Conservation (phyloP, 495 filamentous ascomycete genomes). For the Aspergillus funiculosus region DNA sequence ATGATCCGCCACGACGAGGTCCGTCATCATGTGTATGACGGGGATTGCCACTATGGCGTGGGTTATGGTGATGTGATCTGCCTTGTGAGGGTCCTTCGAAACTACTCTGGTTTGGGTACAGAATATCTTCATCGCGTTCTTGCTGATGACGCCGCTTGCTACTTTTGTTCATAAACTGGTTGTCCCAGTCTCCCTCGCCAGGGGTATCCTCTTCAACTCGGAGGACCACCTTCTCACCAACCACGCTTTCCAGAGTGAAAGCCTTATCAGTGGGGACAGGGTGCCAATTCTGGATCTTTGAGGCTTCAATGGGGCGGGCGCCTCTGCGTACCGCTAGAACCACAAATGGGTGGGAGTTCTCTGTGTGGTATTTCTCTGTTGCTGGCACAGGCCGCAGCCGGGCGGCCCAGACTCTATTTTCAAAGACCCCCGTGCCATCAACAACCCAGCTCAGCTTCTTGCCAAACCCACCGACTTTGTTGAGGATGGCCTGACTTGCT, state of each 20-base stretch:
- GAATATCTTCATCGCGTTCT: constrained; percentile 31
- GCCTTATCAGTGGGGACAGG: constrained; percentile 60
- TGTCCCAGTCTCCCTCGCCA: constrained; percentile 54
- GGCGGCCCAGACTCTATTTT: constrained; percentile 84
- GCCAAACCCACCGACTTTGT: constrained; percentile 81
- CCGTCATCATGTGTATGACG: constrained; percentile 30
- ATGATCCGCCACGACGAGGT: constrained; percentile 34
- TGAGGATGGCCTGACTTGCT: constrained; percentile 58
- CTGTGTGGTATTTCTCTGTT: constrained; percentile 61
- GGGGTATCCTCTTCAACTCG: constrained; percentile 65
- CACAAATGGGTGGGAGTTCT: constrained; percentile 66
- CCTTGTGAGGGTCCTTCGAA: constrained; percentile 17
- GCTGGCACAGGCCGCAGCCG: constrained; percentile 65
- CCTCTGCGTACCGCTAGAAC: constrained; percentile 68
- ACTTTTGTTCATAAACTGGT: constrained; percentile 47
- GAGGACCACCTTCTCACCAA: constrained; percentile 81
- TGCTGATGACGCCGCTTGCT: constrained; percentile 41
- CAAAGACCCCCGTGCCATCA: constrained; percentile 63
- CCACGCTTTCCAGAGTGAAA: constrained; percentile 67
- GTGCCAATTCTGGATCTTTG: constrained; percentile 80
- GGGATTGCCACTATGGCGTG: constrained; percentile 21
- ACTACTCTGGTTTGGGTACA: constrained; percentile 17
- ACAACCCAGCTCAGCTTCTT: constrained; percentile 78
- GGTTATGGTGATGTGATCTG: constrained; percentile 17
- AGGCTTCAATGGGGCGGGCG: constrained; percentile 71